Conservation (phyloP, 306 rosid genomes). For the Cucumis hystrix region DNA sequence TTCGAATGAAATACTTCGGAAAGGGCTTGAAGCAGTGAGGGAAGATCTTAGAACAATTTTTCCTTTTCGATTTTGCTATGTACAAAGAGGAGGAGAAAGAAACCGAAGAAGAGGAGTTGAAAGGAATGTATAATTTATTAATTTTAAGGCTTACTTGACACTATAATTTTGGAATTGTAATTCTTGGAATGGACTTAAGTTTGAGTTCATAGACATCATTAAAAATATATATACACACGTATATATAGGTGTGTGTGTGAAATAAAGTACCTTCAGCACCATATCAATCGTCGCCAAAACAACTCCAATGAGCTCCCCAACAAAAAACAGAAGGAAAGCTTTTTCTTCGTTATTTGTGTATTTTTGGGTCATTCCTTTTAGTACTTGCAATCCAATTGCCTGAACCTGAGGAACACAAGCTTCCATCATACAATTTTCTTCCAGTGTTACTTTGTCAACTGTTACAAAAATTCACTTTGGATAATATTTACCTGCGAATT, state of each 20-base stretch:
- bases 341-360: conserved; percentile 36
- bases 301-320: conserved; percentile 56
- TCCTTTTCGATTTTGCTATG: too few relatives aligned
- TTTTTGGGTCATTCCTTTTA: conserved; percentile 54
- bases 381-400: conserved; percentile 69
- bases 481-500: conserved; percentile 48
- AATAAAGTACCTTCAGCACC: conserved; percentile 43
- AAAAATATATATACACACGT: not conserved
- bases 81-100: too few relatives aligned
- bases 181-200: not conserved
- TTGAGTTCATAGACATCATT: not conserved
- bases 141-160: not conserved
- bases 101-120: too few relatives aligned
- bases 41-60: too few relatives aligned
- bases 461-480: not conserved
- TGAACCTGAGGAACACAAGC: conserved; percentile 48
- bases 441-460: conserved; percentile 3
- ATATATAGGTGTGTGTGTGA: not conserved
- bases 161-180: not conserved
- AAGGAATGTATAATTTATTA: too few relatives aligned
- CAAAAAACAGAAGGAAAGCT: conserved; percentile 46
- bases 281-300: conserved; percentile 43
- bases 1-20: too few relatives aligned
- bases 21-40: too few relatives aligned
- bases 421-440: conserved; percentile 15